These are phyloP conservation scores for Tricholoma terreum DNA, from an alignment of 768 basidiomycete species.

Conservation along the genomic window DNA sequence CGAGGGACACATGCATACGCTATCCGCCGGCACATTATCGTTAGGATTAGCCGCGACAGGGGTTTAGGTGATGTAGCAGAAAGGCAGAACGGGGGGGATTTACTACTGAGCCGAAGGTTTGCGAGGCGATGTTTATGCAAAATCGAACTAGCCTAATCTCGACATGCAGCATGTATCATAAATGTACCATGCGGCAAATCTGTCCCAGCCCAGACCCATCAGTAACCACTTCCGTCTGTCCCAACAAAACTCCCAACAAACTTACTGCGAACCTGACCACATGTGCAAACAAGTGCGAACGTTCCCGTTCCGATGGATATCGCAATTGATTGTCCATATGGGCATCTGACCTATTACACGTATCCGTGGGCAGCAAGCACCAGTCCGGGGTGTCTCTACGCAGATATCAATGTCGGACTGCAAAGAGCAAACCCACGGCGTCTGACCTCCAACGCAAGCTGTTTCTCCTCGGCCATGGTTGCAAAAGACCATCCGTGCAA, in stretches of 20 bases:
- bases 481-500: background rate
- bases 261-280: constrained; percentile 34
- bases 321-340: constrained; percentile 21
- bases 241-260: constrained; percentile 14
- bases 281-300: constrained; percentile 34
- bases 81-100: background rate
- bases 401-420: background rate
- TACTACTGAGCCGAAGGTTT: background rate
- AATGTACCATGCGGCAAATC: constrained; percentile 25
- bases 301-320: constrained; percentile 34
- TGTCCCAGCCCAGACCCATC: constrained; percentile 24
- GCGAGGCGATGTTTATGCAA: constrained; percentile 5
- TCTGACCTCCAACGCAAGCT: background rate
- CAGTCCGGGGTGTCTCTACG: background rate
- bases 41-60: background rate
- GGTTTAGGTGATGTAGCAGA: constrained; percentile 11
- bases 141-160: constrained; percentile 9
- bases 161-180: background rate
- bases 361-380: background rate
- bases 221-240: constrained; percentile 26
- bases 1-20: constrained; percentile 49
- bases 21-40: constrained; percentile 67
- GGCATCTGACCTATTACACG: constrained; percentile 28
- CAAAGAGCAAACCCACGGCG: background rate
- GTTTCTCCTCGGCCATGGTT: background rate